These are phyloP conservation scores for Echeveria elegans DNA, from an alignment of 164 flowering plant species.

Conservation along the genomic window DNA sequence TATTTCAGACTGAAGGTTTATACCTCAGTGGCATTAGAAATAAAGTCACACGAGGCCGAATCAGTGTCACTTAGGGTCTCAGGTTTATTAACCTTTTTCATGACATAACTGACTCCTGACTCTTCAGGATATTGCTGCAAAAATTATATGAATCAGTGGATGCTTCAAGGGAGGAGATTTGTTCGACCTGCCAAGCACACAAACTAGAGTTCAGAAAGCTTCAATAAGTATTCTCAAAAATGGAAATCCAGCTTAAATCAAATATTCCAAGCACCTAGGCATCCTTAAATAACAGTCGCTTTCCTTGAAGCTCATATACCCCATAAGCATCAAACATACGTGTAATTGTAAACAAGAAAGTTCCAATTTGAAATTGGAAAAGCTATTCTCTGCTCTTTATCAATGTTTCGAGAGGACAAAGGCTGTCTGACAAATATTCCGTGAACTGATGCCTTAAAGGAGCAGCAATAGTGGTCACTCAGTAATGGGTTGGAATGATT, in stretches of 20 bases:
- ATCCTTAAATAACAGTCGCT: too few relatives aligned
- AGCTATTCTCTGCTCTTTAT: background rate
- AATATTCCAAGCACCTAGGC: too few relatives aligned
- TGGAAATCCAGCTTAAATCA: too few relatives aligned
- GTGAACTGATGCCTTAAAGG: background rate
- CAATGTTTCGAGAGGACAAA: background rate
- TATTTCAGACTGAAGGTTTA: background rate
- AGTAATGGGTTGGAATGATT: too few relatives aligned
- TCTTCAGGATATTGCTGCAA: conserved; percentile 3
- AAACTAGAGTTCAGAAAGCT: too few relatives aligned
- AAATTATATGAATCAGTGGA: conserved; percentile 12
- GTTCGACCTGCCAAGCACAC: conserved; percentile 62
- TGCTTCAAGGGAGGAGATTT: conserved; percentile 32
- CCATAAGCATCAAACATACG: background rate
- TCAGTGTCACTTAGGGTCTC: background rate
- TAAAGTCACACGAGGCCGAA: background rate
- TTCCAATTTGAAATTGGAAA: background rate
- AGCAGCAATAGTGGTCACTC: background rate
- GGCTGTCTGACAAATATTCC: too few relatives aligned
- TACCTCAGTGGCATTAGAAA: background rate
- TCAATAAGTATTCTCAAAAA: too few relatives aligned
- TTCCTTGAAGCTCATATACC: background rate
- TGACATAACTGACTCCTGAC: conserved; percentile 9
- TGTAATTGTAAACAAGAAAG: background rate
- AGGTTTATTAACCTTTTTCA: too few relatives aligned